These are phyloP conservation scores for Colletotrichum gigasporum DNA, from an alignment of 2,329 filamentous ascomycete species.

Conservation along the genomic window DNA sequence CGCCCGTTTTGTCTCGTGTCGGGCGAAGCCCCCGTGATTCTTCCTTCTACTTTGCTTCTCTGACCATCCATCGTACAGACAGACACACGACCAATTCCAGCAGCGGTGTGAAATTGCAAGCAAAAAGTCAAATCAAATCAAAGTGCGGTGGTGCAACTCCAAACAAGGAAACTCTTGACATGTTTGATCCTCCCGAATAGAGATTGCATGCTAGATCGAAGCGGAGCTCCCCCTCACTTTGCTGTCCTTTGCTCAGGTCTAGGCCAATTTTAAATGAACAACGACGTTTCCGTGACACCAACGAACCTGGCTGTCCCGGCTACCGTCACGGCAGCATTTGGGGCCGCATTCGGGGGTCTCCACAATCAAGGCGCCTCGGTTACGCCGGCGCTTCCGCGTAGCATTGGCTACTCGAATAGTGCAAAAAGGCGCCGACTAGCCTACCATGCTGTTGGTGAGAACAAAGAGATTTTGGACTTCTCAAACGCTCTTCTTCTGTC, in stretches of 20 bases:
- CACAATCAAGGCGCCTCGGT: neutral
- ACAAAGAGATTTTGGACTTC: neutral
- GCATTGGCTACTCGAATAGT: neutral
- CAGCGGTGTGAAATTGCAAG: neutral
- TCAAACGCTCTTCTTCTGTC: neutral
- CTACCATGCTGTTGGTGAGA: neutral
- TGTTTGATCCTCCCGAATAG: conserved; percentile 21
- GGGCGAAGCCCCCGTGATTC: neutral
- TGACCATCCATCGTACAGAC: too few relatives aligned
- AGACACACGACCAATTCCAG: too few relatives aligned
- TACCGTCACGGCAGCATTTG: neutral
- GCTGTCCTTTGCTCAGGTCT: neutral
- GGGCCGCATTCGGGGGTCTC: neutral
- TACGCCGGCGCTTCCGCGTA: neutral
- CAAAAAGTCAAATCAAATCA: too few relatives aligned
- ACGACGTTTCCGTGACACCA: conserved; percentile 9
- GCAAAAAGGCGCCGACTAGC: neutral
- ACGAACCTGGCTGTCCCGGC: neutral
- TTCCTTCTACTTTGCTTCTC: too few relatives aligned
- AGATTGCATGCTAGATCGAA: conserved; percentile 10
- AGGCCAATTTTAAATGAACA: conserved; percentile 16
- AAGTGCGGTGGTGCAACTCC: neutral
- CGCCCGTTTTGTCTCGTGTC: conserved; percentile 8
- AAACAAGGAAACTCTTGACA: conserved; percentile 7
- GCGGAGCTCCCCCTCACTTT: neutral